Evolutionary conservation across 257 asterid genomes (phyloP), one percentile per base, ranked within the genome.

Genomic region (Fraxinus americana): DNA sequence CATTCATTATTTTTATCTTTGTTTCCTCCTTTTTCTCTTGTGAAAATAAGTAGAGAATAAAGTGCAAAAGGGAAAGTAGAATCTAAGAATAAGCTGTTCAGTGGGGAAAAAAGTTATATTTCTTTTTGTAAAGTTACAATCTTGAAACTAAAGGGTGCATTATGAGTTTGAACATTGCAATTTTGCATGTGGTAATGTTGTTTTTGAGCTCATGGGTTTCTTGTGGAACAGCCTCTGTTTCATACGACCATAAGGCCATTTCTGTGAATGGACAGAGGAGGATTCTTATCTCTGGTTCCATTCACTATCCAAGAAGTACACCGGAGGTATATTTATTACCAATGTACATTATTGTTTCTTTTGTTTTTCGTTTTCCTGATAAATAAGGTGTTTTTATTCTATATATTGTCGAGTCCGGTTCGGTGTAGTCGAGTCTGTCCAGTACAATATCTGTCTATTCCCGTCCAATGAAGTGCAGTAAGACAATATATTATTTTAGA

Each of bases 301-400:
- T 89, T 82, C 91, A 87, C 70, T 89, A 89, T 52, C 93, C 93
- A 59, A 86, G 93, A 79, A 89, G 93, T 82, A 87, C 87, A 1
- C 89, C 92, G 69, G 90, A 87, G 89, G 92, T 88, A 68, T 79
- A n/a, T 41, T 66, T 36, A 72, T 78, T 25, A 72, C 72, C 52
- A 57, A 71, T 80, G 73, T 73, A 38, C 57, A 17, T 78, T 75
- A 59, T 59, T 59, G 12, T 59, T 7, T 23, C 14, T 63, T 63
- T 63, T 11, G 7, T 23, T 63, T 63, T 63, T 19, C 10, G 0
- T n/a, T 57, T 57, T 57, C 66, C 27, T n/a, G 12, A 13, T 57
- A 48, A 57, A 57, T 57, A 17, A 8, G 29, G 27, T 7, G 10
- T 54, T n/a, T 54, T 54, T 54, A 7, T 54, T 54, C 54, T 14